A percentile compares a stretch with the other conserved stretches of the same genome.
phyloP scores from a whole-genome alignment of 192 early-diverging fungal genomes.

The Paraglomus occultum region DNA sequence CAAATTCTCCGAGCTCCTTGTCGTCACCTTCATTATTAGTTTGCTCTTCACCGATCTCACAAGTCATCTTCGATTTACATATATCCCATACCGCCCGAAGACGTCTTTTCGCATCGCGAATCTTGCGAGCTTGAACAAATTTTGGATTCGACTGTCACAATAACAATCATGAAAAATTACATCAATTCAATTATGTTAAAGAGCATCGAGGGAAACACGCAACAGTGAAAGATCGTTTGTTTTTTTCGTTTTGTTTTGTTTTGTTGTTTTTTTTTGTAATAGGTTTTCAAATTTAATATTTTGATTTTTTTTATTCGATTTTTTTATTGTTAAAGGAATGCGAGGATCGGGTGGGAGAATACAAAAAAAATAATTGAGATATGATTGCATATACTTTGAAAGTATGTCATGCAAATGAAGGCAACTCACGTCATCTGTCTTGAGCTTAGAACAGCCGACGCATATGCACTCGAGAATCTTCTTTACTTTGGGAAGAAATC shows the following conservation, averaged over 20 bases:
- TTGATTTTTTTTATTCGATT: too few species aligned
- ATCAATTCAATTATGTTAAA: constrained; percentile 1
- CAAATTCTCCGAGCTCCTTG: constrained; percentile 34
- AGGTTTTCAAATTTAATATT: too few species aligned
- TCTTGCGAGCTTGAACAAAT: constrained; percentile 62
- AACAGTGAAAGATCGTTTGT: too few species aligned
- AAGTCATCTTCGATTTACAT: constrained; percentile 79
- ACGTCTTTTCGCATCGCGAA: constrained; percentile 65
- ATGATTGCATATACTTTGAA: too few species aligned
- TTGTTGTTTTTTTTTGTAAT: too few species aligned
- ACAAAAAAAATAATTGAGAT: too few species aligned
- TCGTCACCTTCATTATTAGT: constrained; percentile 53
- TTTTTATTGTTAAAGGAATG: too few species aligned
- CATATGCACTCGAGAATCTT: constrained; percentile 98
- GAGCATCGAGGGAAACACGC: neutral
- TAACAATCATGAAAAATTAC: neutral
- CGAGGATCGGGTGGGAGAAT: too few species aligned
- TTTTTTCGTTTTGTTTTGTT: too few species aligned
- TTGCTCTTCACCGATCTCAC: constrained; percentile 70
- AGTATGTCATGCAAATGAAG: neutral
- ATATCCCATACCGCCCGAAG: constrained; percentile 87
- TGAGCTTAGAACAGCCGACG: constrained; percentile 90
- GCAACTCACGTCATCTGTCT: constrained; percentile 70
- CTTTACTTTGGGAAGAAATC: constrained; percentile 92
- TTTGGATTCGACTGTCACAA: constrained; percentile 56